Base-by-base conservation (phyloP, 352 stramenopile genomes). In the Hyphochytrium catenoides region DNA sequence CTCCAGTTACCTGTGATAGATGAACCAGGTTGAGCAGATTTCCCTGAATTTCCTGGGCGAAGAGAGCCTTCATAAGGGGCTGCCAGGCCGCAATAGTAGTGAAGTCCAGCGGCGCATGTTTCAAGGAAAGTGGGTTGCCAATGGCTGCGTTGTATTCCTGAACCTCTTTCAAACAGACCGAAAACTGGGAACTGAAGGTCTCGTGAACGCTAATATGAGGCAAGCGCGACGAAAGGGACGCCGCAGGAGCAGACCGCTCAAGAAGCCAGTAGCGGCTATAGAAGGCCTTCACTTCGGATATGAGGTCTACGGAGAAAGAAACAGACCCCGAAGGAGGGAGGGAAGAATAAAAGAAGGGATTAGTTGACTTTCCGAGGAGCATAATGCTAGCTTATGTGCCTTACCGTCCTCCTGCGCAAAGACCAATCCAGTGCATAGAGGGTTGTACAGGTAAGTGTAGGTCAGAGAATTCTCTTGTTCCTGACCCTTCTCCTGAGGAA, bases 1-100 rank as follows among this genome's bases (percentile, higher is more conserved):
- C n/a, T n/a, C n/a, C n/a, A n/a, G n/a, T n/a, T n/a, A n/a, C 76
- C 53, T 83, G 67, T 37, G 68, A 77, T 6, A 82, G 31, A 44
- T 87, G 69, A 26, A 87, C 67, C 3, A 87, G 36, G 31, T 74
- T 50, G 2, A 87, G 49, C 40, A 87, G 27, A 44, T 83, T 81
- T 24, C 65, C 66, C 30, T 67, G 54, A 23, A 82, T 63, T 31
- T 84, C 62, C 36, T 68, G 67, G 8, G 70, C 62, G 43, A 84
- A 78, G 17, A 87, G 55, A 5, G 67, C 71, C 50, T 74, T 57
- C 30, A 83, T 82, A 16, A 87, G 43, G 22, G 67, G 54, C 28
- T 68, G 64, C 67, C 72, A 87, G 34, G 52, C 63, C 9, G 62
- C 65, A 32, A 84, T 66, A 6, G 65, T 81, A 19, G 57, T 60